Base-by-base conservation (phyloP, 495 filamentous ascomycete species). In the Hypoxylon trugodes region DNA sequence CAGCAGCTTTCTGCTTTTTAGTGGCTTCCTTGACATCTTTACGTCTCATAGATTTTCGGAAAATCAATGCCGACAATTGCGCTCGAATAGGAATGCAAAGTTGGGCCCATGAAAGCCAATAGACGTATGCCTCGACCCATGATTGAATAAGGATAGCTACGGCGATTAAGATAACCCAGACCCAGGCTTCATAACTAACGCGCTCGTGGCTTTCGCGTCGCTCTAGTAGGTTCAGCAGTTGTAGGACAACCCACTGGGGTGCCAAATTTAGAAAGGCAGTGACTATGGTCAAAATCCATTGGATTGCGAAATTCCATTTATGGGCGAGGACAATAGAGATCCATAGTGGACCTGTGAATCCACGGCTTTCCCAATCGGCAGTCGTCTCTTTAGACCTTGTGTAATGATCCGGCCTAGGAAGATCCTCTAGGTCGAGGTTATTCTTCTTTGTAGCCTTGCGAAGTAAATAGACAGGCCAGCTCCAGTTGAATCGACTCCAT, bases 21-120 rank as follows among this genome's bases (percentile, higher is more conserved):
- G 60, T 60, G 9, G 73, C 68, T 30, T 77, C 80, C 66, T 90
- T 94, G 21, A 90, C 85, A 71, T 96, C 90, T 65, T 95, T 96
- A 32, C 87, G 82, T 22, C 88, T 84, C 85, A 91, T 88, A 0
- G 90, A 82, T 71, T 96, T 95, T 35, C 85, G 82, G 59, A 93
- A 93, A 7, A 94, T 82, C 15, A 91, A 75, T 1, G 89, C 85
- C 1, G 89, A 88, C 1, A 94, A 75, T 52, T 92, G 87, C 18
- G 84, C 79, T 25, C 88, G 85, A 26, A 93, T 78, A 2, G 88
- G 89, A 15, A 91, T 78, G 16, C 80, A 81, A 3, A 92, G 62
- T 32, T 84, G 81, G 0, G 86, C 84, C 70, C 80, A 90, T 1
- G 84, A 84, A 19, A 88, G 66, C 89, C 89, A 93, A 68, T 79